phyloP scores from a whole-genome alignment of 2,329 filamentous ascomycete genomes.

The Aspergillus tubingensis region DNA sequence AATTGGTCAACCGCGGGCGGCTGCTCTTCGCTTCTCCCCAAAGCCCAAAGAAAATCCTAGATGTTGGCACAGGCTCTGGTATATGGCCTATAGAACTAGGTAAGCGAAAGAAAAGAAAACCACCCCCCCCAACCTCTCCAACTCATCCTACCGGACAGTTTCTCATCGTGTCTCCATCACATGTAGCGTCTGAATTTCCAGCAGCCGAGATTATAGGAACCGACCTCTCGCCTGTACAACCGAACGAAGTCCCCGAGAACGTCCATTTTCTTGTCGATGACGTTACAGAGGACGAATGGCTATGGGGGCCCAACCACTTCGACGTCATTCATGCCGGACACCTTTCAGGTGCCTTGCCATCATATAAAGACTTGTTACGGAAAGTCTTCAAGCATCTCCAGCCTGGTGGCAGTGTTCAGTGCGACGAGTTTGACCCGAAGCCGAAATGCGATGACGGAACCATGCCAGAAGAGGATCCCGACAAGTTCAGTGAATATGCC shows the following conservation, averaged over 20 bases:
- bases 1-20: conserved; percentile 46
- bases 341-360: conserved; percentile 59
- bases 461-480: conserved; percentile 50
- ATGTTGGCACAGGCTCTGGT: conserved; percentile 63
- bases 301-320: conserved; percentile 53
- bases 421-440: conserved; percentile 48
- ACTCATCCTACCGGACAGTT: conserved; percentile 13
- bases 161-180: conserved; percentile 9
- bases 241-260: conserved; percentile 67
- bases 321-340: conserved; percentile 63
- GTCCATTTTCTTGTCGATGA: conserved; percentile 76
- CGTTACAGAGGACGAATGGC: conserved; percentile 61
- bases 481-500: conserved; percentile 38
- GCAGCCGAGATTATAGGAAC: conserved; percentile 61
- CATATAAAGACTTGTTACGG: conserved; percentile 58
- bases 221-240: conserved; percentile 69
- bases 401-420: conserved; percentile 57
- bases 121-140: conserved; percentile 8
- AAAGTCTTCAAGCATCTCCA: conserved; percentile 56
- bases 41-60: conserved; percentile 53
- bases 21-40: conserved; percentile 52
- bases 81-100: conserved; percentile 72
- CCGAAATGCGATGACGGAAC: conserved; percentile 57
- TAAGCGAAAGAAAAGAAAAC: conserved; percentile 17
- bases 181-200: conserved; percentile 52